Evolutionary conservation across 805 yeast species (phyloP), one percentile per base, ranked within the genome.

Genomic region (Saccharomycopsis sp.): DNA sequence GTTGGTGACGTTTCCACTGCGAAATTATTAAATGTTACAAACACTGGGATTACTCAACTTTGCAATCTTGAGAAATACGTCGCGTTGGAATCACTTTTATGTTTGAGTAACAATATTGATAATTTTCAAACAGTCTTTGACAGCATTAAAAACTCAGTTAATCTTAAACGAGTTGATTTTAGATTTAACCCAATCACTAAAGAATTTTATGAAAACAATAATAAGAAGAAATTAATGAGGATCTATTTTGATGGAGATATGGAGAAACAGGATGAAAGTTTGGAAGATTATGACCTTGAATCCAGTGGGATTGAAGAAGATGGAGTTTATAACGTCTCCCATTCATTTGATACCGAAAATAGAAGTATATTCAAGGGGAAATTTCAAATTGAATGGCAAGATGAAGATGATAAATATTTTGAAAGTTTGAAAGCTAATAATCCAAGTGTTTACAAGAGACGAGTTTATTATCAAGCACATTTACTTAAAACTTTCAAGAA

Each of bases 181-280:
- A 28, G 53, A 38, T 50, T 41, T 40, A 50, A 50, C 16, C 53
- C 53, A 36, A 44, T 50, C 13, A 50, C 51, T 4, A 32, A 14
- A 4, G 49, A 38, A 2, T 44, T 50, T 23, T 50, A 50, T 34
- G 39, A 36, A 11, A 32, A 21, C 21, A 33, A 36, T 2, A 28
- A 16, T 4, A 38, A 33, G 27, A 38, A 23, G 7, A 38, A 47
- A 17, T n/a, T 50, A 7, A 27, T 34, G 38, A 40, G 27, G 4
- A 21, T 20, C 4, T 50, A 47, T 24, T 44, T 35, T 34, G 43
- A 40, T n/a, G 17, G 40, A 28, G 28, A 33, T 6, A 36, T 50
- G 5, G 23, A 11, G 3, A 44, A 50, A 17, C 51, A 44, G 23
- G 44, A 50, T 16, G 52, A 49, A 13, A 17, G 29, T n/a, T 22